phyloP scores from a whole-genome alignment of 1,284 basidiomycete genomes.

The Anthracocystis walkeri region DNA sequence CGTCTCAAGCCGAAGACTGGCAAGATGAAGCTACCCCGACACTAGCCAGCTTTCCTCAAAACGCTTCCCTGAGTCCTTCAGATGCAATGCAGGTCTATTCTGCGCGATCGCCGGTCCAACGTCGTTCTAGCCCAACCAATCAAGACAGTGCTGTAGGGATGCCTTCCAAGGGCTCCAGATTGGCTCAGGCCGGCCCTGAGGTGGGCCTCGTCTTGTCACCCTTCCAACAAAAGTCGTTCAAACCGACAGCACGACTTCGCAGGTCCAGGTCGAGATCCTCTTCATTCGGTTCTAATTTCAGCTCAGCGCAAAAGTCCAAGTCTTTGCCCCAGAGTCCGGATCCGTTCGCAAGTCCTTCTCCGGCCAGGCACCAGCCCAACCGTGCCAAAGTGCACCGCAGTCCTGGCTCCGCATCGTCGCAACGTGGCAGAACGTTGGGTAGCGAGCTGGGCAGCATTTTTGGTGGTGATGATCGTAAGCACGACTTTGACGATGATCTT shows the following conservation, averaged over 20 bases:
- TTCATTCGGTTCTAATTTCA: conserved; percentile 24
- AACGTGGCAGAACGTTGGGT: conserved; percentile 47
- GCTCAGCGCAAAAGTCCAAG: background rate
- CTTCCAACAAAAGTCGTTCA: conserved; percentile 21
- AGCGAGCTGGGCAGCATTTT: conserved; percentile 64
- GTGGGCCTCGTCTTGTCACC: conserved; percentile 3
- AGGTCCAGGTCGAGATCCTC: conserved; percentile 30
- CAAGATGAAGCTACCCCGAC: conserved; percentile 29
- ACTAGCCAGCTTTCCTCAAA: conserved; percentile 3
- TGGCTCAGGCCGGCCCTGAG: background rate
- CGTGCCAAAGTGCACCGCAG: conserved; percentile 6
- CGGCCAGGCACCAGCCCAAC: conserved; percentile 4
- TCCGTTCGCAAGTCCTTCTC: conserved; percentile 16
- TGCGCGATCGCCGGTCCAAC: background rate
- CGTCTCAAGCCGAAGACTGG: conserved; percentile 22
- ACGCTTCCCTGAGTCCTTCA: conserved; percentile 31
- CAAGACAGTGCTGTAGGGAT: background rate
- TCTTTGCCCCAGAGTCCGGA: conserved; percentile 13
- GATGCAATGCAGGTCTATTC: conserved; percentile 31
- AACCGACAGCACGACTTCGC: conserved; percentile 30
- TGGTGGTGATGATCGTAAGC: conserved; percentile 51
- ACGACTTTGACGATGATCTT: conserved; percentile 44
- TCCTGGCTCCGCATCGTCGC: conserved; percentile 19
- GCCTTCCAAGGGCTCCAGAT: background rate
- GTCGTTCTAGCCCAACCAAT: background rate